Evolutionary conservation across 1,284 basidiomycete genomes (phyloP).

Genomic region (Anthracocystis panici-leucophaei): DNA sequence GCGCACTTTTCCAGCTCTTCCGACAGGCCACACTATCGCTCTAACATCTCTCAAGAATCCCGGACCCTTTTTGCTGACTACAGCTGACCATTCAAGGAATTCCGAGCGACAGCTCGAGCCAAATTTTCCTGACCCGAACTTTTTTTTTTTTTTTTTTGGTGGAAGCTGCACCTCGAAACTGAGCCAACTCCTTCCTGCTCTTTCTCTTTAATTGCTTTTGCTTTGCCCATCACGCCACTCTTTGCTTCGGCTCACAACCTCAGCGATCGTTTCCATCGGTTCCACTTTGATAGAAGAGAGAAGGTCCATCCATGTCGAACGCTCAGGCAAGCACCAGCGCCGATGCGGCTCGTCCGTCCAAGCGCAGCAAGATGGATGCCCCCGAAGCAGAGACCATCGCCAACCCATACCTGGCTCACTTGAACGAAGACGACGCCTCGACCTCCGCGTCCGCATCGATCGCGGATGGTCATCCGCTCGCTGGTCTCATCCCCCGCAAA

Average conservation of each 20-base stretch:
- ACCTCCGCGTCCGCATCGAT: slow-evolving; percentile 15
- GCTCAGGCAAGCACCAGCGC: slow-evolving; percentile 35
- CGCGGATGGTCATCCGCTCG: slow-evolving; percentile 74
- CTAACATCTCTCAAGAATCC: background rate
- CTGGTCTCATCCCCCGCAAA: slow-evolving; percentile 81
- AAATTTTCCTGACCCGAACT: slow-evolving; percentile 28
- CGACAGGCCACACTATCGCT: background rate
- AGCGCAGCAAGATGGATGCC: slow-evolving; percentile 50
- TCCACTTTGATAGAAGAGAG: background rate
- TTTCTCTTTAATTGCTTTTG: background rate
- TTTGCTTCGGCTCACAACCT: no score
- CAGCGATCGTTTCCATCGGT: no score
- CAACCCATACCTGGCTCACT: slow-evolving; percentile 65
- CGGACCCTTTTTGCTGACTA: slow-evolving; percentile 17
- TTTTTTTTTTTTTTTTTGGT: slow-evolving; percentile 42
- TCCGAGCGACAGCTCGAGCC: slow-evolving; percentile 14
- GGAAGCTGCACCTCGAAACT: slow-evolving; percentile 14
- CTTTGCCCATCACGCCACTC: slow-evolving; percentile 1
- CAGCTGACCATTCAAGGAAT: slow-evolving; percentile 23
- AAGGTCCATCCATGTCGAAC: slow-evolving; percentile 18
- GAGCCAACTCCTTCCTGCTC: slow-evolving; percentile 7
- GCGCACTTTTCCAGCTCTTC: background rate
- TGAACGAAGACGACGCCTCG: slow-evolving; percentile 34
- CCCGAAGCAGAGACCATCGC: slow-evolving; percentile 35
- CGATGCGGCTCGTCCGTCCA: slow-evolving; percentile 45